Percentiles rank a stretch among this genome's conserved stretches.
Conservation (phyloP, 805 yeast species). For the Kodamaea hsintzibuensis region DNA sequence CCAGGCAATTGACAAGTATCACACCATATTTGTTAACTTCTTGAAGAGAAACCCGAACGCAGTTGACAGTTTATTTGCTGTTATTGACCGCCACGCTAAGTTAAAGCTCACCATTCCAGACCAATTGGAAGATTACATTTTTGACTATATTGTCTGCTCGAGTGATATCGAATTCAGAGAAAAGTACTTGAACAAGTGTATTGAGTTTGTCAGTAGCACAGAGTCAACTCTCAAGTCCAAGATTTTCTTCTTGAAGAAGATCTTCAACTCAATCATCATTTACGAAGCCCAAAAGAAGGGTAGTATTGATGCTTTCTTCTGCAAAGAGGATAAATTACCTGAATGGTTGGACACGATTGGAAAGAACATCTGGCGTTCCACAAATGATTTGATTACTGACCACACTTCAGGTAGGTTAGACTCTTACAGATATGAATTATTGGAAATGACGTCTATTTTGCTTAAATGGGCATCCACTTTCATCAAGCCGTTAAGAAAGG, state of each 20-base stretch:
- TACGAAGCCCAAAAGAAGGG: conserved; percentile 57
- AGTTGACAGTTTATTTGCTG: conserved; percentile 28
- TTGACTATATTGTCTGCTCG: conserved; percentile 53
- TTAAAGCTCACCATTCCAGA: conserved; percentile 49
- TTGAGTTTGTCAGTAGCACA: conserved; percentile 45
- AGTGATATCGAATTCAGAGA: conserved; percentile 48
- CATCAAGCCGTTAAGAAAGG: conserved; percentile 67
- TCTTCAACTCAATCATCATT: conserved; percentile 66
- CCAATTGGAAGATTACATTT: conserved; percentile 57
- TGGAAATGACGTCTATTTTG: conserved; percentile 78
- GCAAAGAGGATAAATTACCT: conserved; percentile 28
- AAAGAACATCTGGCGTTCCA: conserved; percentile 71
- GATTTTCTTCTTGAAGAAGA: conserved; percentile 53
- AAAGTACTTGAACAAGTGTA: conserved; percentile 50
- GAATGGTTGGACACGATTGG: conserved; percentile 68
- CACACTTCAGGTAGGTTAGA: conserved; percentile 72
- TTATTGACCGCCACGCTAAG: conserved; percentile 39
- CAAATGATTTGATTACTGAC: conserved; percentile 50
- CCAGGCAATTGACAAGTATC: conserved; percentile 67
- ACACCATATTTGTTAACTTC: conserved; percentile 36
- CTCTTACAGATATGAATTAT: conserved; percentile 68
- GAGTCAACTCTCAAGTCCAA: conserved; percentile 52
- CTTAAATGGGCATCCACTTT: conserved; percentile 65
- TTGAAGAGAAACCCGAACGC: conserved; percentile 26
- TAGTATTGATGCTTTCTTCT: conserved; percentile 47